These are phyloP conservation scores for Pholiota molesta DNA, from an alignment of 768 basidiomycete species.

Conservation along the genomic window DNA sequence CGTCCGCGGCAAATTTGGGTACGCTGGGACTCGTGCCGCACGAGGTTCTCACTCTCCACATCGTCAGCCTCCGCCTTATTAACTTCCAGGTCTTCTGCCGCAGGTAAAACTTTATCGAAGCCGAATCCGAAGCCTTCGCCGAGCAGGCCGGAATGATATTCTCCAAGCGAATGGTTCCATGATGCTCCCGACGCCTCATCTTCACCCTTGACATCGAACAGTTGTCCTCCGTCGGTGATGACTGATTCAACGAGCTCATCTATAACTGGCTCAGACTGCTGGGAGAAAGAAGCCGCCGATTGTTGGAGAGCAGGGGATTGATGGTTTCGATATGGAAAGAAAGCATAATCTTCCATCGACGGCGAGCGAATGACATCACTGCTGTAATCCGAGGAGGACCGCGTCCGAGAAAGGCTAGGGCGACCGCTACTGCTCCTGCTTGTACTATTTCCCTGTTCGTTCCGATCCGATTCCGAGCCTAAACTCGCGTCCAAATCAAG, in stretches of 20 bases:
- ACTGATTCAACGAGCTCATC: not conserved
- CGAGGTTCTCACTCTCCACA: conserved; percentile 13
- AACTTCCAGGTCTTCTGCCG: conserved; percentile 17
- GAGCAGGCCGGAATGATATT: conserved; percentile 5
- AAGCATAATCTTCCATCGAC: conserved; percentile 14
- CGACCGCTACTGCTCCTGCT: conserved; percentile 18
- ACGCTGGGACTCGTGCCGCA: conserved; percentile 14
- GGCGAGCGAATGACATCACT: conserved; percentile 24
- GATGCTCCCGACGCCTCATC: conserved; percentile 2
- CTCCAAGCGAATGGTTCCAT: not conserved
- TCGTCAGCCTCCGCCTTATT: conserved; percentile 10
- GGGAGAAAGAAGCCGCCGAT: not conserved
- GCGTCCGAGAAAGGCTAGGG: conserved; percentile 22
- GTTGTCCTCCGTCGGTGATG: not conserved
- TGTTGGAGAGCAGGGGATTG: not conserved
- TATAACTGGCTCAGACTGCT: not conserved
- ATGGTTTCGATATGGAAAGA: conserved; percentile 13
- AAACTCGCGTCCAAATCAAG: conserved; percentile 12
- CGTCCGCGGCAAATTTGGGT: not conserved
- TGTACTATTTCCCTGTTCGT: conserved; percentile 8
- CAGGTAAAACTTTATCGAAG: conserved; percentile 18
- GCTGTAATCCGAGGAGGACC: conserved; percentile 24
- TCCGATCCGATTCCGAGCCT: not conserved
- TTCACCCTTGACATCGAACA: too few relatives aligned
- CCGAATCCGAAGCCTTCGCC: conserved; percentile 18